phyloP scores from a whole-genome alignment of 768 basidiomycete genomes.

The Trametes maxima region DNA sequence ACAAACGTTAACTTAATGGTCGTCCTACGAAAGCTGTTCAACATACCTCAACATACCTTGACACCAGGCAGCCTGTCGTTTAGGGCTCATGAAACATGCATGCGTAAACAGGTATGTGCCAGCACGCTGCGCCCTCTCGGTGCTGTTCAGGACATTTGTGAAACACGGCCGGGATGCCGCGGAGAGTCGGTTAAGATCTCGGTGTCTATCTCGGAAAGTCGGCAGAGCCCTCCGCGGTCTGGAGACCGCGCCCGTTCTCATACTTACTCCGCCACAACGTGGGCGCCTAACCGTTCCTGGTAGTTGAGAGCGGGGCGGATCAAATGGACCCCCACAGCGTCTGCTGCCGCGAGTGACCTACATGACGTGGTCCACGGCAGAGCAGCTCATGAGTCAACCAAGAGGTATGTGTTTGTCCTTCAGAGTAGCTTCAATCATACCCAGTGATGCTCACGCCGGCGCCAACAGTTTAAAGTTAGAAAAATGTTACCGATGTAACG shows the following conservation, averaged over 20 bases:
- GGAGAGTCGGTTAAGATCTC: background rate
- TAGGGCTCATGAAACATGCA: conserved; percentile 4
- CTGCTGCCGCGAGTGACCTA: background rate
- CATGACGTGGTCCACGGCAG: background rate
- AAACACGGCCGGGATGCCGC: too few relatives aligned
- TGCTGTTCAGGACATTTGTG: too few relatives aligned
- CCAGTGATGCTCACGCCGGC: background rate
- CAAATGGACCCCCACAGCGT: background rate
- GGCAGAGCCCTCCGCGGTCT: background rate
- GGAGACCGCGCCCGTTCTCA: background rate
- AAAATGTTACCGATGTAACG: conserved; percentile 32
- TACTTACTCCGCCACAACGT: conserved; percentile 13
- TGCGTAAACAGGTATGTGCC: too few relatives aligned
- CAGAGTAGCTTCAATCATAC: background rate
- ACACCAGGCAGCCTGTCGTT: background rate
- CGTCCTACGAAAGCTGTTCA: background rate
- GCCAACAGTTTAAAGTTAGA: too few relatives aligned
- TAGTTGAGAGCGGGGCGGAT: background rate
- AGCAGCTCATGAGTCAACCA: background rate
- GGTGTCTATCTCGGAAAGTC: background rate
- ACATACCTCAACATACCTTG: too few relatives aligned
- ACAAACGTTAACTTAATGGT: conserved; percentile 4
- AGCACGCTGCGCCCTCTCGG: too few relatives aligned
- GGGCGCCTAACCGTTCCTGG: conserved; percentile 15
- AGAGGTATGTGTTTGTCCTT: background rate